These are phyloP conservation scores for Thelephora ganbajun DNA, from an alignment of 768 basidiomycete species.

Conservation along the genomic window DNA sequence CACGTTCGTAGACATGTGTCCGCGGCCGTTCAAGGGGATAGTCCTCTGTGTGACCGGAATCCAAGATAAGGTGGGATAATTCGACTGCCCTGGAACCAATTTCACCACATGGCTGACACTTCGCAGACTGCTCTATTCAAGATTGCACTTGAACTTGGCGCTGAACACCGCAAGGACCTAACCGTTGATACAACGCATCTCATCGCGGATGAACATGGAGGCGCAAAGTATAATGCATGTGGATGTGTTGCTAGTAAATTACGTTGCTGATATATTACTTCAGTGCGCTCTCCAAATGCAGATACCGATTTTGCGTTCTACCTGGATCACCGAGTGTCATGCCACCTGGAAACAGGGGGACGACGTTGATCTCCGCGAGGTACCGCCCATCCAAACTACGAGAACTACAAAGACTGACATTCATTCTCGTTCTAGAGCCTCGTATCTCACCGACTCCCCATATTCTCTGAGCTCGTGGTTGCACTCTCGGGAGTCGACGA, in stretches of 20 bases:
- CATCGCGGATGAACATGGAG: conserved; percentile 65
- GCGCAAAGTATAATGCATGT: conserved; percentile 70
- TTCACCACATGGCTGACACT: neutral
- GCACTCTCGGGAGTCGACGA: conserved; percentile 69
- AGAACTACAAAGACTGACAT: neutral
- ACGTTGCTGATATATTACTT: neutral
- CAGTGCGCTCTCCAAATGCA: conserved; percentile 76
- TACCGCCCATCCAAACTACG: conserved; percentile 12
- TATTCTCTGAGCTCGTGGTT: conserved; percentile 58
- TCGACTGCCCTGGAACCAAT: neutral
- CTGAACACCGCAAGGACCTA: conserved; percentile 49
- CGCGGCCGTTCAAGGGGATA: conserved; percentile 53
- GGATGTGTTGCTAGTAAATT: neutral
- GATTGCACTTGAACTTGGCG: conserved; percentile 73
- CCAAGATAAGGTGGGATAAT: conserved; percentile 54
- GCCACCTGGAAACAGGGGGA: conserved; percentile 67
- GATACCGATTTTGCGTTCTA: conserved; percentile 64
- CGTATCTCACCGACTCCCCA: conserved; percentile 45
- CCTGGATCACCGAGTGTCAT: conserved; percentile 68
- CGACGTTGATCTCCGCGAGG: conserved; percentile 56
- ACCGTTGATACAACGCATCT: conserved; percentile 85
- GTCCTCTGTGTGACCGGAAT: conserved; percentile 66
- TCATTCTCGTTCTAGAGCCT: conserved; percentile 32
- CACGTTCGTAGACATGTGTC: conserved; percentile 20
- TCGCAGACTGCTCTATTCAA: conserved; percentile 55